Percentiles rank a stretch among this genome's conserved stretches.
Conservation (phyloP, 2,329 filamentous ascomycete species). For the Biscogniauxia sp. region DNA sequence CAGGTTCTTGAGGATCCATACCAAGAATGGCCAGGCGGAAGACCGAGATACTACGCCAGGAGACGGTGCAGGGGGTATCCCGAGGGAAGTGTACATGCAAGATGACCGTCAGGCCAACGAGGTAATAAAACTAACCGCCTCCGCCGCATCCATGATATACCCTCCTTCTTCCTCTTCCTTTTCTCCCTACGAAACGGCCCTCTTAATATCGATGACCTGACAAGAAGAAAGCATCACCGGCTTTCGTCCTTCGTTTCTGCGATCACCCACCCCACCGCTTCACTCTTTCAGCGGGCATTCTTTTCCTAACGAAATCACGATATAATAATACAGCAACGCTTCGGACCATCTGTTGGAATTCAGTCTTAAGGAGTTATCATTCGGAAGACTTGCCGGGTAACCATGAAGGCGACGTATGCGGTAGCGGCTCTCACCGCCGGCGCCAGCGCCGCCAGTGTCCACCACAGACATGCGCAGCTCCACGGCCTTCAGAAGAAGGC, state of each 20-base stretch:
- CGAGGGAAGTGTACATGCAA: constrained; percentile 2
- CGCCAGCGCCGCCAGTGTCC: constrained; percentile 52
- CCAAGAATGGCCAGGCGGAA: not conserved
- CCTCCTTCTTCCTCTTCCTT: constrained; percentile 35
- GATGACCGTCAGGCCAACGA: constrained; percentile 22
- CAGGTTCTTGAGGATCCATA: not conserved
- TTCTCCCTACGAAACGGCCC: constrained; percentile 42
- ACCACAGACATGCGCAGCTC: constrained; percentile 65
- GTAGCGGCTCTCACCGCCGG: constrained; percentile 62
- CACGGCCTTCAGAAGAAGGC: constrained; percentile 48
- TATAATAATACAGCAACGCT: constrained; percentile 13
- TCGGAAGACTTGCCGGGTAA: constrained; percentile 39
- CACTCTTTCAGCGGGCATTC: constrained; percentile 88
- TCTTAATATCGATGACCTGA: constrained; percentile 52
- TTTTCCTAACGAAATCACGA: constrained; percentile 40
- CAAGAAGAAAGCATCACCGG: constrained; percentile 45
- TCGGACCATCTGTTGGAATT: constrained; percentile 28
- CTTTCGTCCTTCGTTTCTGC: constrained; percentile 52
- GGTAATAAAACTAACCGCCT: constrained; percentile 41
- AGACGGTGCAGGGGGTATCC: not conserved
- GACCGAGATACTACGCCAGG: not conserved
- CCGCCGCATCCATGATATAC: constrained; percentile 33
- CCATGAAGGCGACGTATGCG: constrained; percentile 72
- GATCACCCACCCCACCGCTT: constrained; percentile 60
- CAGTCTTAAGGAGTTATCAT: constrained; percentile 19